Evolutionary conservation across 768 basidiomycete species (phyloP).

Genomic region (Crassisporium funariophilum): DNA sequence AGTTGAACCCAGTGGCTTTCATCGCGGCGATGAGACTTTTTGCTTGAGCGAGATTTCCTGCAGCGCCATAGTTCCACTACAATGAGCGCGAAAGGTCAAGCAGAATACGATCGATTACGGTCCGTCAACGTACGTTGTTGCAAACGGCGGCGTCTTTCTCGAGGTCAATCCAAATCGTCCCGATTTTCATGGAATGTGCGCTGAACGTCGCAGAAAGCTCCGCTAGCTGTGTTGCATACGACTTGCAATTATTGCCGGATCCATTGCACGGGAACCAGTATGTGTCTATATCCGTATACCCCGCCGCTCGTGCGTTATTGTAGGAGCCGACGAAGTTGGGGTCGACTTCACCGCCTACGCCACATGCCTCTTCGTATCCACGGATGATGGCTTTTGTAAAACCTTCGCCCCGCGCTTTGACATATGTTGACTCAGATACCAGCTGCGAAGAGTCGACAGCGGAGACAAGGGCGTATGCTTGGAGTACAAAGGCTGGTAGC

Average conservation of each 20-base stretch:
- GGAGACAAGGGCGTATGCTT: constrained; percentile 17
- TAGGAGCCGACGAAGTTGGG: constrained; percentile 22
- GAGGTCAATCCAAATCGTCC: constrained; percentile 21
- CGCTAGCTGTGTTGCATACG: constrained; percentile 15
- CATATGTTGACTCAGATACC: constrained; percentile 15
- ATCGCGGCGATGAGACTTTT: constrained; percentile 16
- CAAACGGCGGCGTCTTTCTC: constrained; percentile 21
- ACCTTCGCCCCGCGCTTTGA: constrained; percentile 17
- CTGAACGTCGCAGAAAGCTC: constrained; percentile 15
- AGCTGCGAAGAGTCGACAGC: constrained; percentile 20
- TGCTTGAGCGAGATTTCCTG: constrained; percentile 18
- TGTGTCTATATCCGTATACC: constrained; percentile 21
- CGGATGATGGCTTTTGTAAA: constrained; percentile 24
- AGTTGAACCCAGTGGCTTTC: constrained; percentile 18
- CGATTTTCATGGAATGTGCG: constrained; percentile 19
- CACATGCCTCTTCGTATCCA: constrained; percentile 19
- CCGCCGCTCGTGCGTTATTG: constrained; percentile 20
- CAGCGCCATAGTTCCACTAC: constrained; percentile 20
- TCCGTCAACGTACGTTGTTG: constrained; percentile 12
- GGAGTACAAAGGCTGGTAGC: too few relatives aligned
- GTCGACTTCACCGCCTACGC: constrained; percentile 20
- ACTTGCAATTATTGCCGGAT: constrained; percentile 19
- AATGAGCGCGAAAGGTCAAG: not conserved
- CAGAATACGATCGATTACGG: not conserved
- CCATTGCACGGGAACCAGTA: constrained; percentile 25